phyloP scores from a whole-genome alignment of 1,284 basidiomycete genomes.

The Tilletia horrida region DNA sequence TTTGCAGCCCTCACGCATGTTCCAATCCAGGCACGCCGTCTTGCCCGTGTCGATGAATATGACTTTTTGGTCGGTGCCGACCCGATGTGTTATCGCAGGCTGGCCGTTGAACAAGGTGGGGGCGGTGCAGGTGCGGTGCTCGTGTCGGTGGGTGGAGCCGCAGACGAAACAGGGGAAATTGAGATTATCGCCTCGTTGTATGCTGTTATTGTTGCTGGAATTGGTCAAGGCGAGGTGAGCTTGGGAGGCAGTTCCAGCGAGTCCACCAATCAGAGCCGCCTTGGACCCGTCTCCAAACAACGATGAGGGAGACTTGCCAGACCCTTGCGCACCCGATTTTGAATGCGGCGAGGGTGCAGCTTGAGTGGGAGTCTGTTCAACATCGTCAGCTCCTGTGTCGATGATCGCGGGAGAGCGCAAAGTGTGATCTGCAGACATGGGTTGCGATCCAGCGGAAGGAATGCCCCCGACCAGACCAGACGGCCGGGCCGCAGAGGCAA shows the following conservation, averaged over 20 bases:
- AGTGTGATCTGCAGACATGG: neutral
- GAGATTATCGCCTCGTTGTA: neutral
- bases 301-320: too few relatives aligned
- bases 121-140: constrained; percentile 6
- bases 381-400: too few relatives aligned
- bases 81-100: neutral
- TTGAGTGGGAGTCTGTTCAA: too few relatives aligned
- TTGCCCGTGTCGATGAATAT: constrained; percentile 9
- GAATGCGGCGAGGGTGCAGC: too few relatives aligned
- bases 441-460: neutral
- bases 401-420: too few relatives aligned
- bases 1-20: neutral
- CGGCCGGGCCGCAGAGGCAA: too few relatives aligned
- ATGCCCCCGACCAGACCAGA: neutral
- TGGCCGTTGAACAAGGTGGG: constrained; percentile 8
- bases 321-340: too few relatives aligned
- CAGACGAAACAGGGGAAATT: constrained; percentile 16
- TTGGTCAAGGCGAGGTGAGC: neutral
- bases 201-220: neutral
- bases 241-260: neutral
- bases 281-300: too few relatives aligned
- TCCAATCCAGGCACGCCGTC: constrained; percentile 14
- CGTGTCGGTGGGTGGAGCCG: constrained; percentile 10
- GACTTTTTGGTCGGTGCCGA: constrained; percentile 7
- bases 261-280: neutral